Base-by-base conservation (phyloP, 768 basidiomycete species). In the Termitomyces sp. region DNA sequence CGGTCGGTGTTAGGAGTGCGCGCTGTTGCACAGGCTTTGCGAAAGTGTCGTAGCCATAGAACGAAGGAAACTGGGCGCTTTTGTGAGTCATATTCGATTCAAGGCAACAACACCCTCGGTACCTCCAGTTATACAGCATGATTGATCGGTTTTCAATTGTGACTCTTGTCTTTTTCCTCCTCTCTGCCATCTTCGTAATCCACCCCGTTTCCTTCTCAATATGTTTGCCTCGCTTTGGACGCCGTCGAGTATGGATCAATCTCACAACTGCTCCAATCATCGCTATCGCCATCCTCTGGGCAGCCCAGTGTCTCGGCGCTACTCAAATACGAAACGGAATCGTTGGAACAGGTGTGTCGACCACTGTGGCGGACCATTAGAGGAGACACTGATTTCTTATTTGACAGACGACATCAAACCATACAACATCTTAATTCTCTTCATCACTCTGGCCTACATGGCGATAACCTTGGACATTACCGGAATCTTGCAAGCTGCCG, bases 401-500 rank as follows among this genome's bases (percentile, higher is more conserved):
- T 26, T 10, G 10, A 61, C 62, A 72, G 87, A 87, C 56, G 87
- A 87, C 8, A 82, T 98, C 18, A 84, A 89, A 63, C 96, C 96
- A 0, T 91, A 94, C 68, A 92, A 97, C 68, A 95, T 99, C 61
- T 82, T 99, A 70, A 91, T 92, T 29, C 75, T 99, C 1, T 98
- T 99, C 73, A 86, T 93, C 61, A 91, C 90, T 4, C 78, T 98
- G 55, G 93, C 94, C 0, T 98, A 98, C 73, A 88, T 97, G 78
- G 86, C 94, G 3, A 88, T 97, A 29, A 92, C 95, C 0, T 79
- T 98, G 36, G 96, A 98, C 66, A 81, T 88, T 10, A 94, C 94
- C 0, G 96, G 96, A 5, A 77, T 95, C 18, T 78, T 99, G 3
- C 84, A 90, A 51, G 89, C 89, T 10, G 85, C 94, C 5, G 94